Evolutionary conservation across 1,284 basidiomycete genomes (phyloP), one percentile per base, ranked within the genome.

Genomic region (Apiotrichum siamense): DNA sequence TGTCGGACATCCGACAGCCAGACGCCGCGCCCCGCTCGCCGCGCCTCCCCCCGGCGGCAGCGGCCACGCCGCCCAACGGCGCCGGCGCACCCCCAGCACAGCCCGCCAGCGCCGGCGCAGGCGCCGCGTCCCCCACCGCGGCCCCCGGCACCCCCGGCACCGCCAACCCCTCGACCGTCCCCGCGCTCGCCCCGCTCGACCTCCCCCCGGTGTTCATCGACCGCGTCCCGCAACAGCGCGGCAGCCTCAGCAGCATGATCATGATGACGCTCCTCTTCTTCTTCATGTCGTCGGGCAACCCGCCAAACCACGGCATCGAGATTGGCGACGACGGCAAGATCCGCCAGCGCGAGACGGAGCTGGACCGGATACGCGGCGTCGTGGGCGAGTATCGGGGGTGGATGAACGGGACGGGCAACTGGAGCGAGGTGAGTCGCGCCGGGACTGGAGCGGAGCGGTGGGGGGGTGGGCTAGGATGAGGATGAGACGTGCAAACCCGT

Each of bases 221-320:
- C 54, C 57, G 15, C n/a, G 33, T 36, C 9, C 64, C 64, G 9
- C 58, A 63, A 27, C 62, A 64, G 44, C 32, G 44, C 32, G n/a
- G 24, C 10, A 65, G 63, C 36, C 27, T 72, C 20, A 61, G 59
- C n/a, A 65, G 63, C 13, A 64, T 73, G 62, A 58, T 75, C 26
- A 42, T 52, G 20, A 50, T 47, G 18, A 47, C 47, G 47, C 45
- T 54, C 35, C 45, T 72, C 46, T 73, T 72, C 63, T 70, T 73
- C 65, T 72, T 73, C 60, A 66, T 71, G 55, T 72, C 70, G 13
- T 67, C 69, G 1, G 57, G 55, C 1, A 71, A 70, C 44, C 53
- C 60, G 29, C 52, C 58, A 11, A 58, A 58, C 12, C 47, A 52
- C 9, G 46, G 41, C 13, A 57, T 67, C 10, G 51, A 59, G 18